phyloP scores from a whole-genome alignment of 345 rosid species.

The Aquilaria sinensis region DNA sequence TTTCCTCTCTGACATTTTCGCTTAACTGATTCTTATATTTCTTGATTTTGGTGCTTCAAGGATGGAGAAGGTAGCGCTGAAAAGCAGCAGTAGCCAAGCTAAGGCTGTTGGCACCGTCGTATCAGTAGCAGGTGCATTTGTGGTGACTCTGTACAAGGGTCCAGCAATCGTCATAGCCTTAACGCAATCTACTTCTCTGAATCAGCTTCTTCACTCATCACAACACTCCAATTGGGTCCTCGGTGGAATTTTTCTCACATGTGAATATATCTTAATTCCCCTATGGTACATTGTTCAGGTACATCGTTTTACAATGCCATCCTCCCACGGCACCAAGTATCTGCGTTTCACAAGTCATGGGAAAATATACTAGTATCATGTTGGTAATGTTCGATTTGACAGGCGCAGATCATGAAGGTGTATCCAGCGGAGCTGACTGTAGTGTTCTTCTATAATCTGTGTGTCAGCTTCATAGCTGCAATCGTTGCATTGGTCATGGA shows the following conservation, averaged over 20 bases:
- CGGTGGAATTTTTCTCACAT: constrained; percentile 67
- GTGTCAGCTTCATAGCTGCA: constrained; percentile 56
- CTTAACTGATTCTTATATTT: not conserved
- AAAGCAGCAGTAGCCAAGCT: constrained; percentile 63
- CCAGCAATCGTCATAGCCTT: constrained; percentile 39
- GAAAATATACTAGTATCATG: not conserved
- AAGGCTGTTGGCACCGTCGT: constrained; percentile 72
- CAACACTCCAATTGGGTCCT: constrained; percentile 49
- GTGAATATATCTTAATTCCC: constrained; percentile 60
- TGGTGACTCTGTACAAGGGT: constrained; percentile 69
- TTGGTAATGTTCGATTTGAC: constrained; percentile 9
- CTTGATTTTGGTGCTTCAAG: constrained; percentile 22
- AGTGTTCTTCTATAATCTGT: constrained; percentile 68
- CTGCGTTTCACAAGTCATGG: not conserved
- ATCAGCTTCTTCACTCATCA: constrained; percentile 15
- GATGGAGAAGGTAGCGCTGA: constrained; percentile 63
- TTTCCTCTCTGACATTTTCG: too few species aligned
- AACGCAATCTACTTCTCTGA: constrained; percentile 23
- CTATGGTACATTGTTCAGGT: constrained; percentile 95
- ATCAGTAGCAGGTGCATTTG: constrained; percentile 72
- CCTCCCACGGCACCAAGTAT: not conserved
- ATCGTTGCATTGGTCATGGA: constrained; percentile 44
- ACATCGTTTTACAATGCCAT: not conserved
- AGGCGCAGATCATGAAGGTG: constrained; percentile 81
- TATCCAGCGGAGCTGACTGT: constrained; percentile 84